Base-by-base conservation (phyloP, 2,329 filamentous ascomycete species). In the Pezicula neosporulosa region DNA sequence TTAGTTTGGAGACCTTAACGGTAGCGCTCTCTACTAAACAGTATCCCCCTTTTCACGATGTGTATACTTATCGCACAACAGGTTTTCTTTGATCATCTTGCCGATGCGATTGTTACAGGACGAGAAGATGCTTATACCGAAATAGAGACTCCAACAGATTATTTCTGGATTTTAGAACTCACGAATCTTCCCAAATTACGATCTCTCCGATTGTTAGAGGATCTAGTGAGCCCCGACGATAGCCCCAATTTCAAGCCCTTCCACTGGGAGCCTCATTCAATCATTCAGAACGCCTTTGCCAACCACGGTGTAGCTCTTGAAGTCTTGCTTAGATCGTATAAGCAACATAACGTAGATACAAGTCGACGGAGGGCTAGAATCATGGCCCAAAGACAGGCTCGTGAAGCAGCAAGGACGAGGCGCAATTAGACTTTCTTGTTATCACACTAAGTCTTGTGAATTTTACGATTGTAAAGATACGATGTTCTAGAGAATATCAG, bases 141-240 rank as follows among this genome's bases (percentile, higher is more conserved):
- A 16, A 10, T 6, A 19, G 42, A 12, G 19, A 44, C 12, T 27
- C 42, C 42, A 44, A 12, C 12, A 27, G 42, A 44, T 27, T 44
- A 44, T 44, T 27, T 44, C 12, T 44, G 42, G 42, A 44, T 44
- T 36, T 36, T 36, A 36, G 33, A 36, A n/a, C 39, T 42, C 39
- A n/a, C 39, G 39, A 42, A 42, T 21, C 39, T 42, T 21, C 19
- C 39, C 39, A 42, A 42, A n/a, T 42, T 42, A 21, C 39, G 39
- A n/a, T 42, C 39, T 42, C 39, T 21, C 39, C 9, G 19, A 16
- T 27, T 44, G 9, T 9, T 12, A 44, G 42, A 44, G 19, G 19
- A 27, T 27, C 16, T 27, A 44, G 42, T 27, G 21, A 44, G 42
- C 21, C 10, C 12, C 13, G 42, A 44, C 27, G 42, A 44, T 44